A percentile compares a stretch with the other conserved stretches of the same genome.
Conservation (phyloP, 2,329 filamentous ascomycete species). For the Colletotrichum incanum region DNA sequence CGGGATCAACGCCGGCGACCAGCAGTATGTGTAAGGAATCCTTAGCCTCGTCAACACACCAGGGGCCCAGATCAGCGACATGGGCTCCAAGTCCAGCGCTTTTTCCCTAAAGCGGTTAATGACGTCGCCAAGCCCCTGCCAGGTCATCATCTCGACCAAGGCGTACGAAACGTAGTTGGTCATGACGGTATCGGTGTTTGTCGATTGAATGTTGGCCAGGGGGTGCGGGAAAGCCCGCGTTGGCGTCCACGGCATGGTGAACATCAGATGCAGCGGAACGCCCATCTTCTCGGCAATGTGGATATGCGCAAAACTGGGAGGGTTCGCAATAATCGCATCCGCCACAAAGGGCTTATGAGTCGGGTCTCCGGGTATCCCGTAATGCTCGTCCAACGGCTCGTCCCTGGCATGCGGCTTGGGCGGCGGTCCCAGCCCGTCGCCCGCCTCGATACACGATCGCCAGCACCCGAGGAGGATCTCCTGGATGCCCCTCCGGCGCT, state of each 20-base stretch:
- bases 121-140: constrained; percentile 92
- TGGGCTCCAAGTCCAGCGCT: constrained; percentile 80
- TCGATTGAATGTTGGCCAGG: constrained; percentile 83
- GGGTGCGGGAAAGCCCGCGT: constrained; percentile 91
- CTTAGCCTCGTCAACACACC: constrained; percentile 82
- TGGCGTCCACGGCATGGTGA: constrained; percentile 94
- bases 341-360: constrained; percentile 80
- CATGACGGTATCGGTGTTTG: constrained; percentile 82
- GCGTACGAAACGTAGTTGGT: constrained; percentile 89
- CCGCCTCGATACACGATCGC: constrained; percentile 87
- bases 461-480: constrained; percentile 89
- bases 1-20: constrained; percentile 86
- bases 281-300: constrained; percentile 83
- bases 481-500: constrained; percentile 81
- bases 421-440: constrained; percentile 73
- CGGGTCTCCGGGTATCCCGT: constrained; percentile 58
- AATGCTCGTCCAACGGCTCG: constrained; percentile 66
- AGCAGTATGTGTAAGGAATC: constrained; percentile 92
- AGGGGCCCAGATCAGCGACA: constrained; percentile 87
- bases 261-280: constrained; percentile 88
- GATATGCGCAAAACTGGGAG: constrained; percentile 82
- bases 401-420: constrained; percentile 63
- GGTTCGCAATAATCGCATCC: constrained; percentile 85
- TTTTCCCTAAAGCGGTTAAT: constrained; percentile 90
- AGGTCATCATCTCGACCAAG: constrained; percentile 91